Evolutionary conservation across 305 asterid species (phyloP).

Genomic region (Solanum chacoense): DNA sequence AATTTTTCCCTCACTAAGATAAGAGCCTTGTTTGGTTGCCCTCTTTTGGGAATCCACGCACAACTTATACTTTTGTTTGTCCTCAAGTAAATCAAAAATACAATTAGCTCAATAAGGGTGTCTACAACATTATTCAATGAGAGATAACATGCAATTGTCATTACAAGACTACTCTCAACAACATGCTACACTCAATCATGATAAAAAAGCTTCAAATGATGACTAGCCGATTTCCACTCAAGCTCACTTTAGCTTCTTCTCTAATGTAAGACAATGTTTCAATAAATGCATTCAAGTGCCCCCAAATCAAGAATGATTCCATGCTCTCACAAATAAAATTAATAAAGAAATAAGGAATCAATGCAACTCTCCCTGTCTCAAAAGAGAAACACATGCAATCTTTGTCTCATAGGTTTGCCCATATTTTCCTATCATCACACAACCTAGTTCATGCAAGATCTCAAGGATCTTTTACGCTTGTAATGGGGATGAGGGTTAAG

Average conservation of each 20-base stretch:
- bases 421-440: neutral
- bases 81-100: neutral
- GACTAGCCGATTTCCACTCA: neutral
- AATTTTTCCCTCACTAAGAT: too few relatives aligned
- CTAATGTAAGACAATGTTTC: neutral
- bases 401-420: neutral
- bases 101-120: neutral
- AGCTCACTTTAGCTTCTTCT: neutral
- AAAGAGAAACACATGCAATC: neutral
- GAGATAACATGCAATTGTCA: neutral
- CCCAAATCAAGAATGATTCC: neutral
- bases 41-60: neutral
- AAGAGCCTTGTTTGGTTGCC: neutral
- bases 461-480: neutral
- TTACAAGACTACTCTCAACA: neutral
- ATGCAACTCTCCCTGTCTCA: neutral
- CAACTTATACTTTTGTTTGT: neutral
- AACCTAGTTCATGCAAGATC: neutral
- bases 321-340: neutral
- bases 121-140: neutral
- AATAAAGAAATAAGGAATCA: neutral
- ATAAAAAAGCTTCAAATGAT: neutral
- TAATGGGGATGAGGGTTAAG: neutral
- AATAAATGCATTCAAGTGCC: too few relatives aligned
- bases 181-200: neutral